Evolutionary conservation across 768 basidiomycete genomes (phyloP).

Genomic region (Suillus lakei): DNA sequence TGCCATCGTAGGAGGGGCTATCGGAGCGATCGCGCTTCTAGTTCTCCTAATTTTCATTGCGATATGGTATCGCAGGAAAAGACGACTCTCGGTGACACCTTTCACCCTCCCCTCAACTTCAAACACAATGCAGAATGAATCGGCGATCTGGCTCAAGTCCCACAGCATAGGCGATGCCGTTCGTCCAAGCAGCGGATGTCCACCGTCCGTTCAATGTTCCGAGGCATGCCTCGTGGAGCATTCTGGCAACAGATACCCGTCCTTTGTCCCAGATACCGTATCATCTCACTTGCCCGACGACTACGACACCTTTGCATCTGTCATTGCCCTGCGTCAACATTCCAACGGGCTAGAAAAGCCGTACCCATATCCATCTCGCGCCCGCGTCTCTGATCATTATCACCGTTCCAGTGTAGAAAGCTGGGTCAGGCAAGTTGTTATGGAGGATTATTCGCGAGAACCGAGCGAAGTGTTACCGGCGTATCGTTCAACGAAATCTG

Average conservation of each 20-base stretch:
- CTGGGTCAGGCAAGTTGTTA: slow-evolving; percentile 4
- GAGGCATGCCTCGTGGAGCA: neutral
- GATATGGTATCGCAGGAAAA: neutral
- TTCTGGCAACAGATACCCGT: neutral
- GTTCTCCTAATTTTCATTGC: neutral
- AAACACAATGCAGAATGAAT: neutral
- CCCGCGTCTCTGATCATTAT: neutral
- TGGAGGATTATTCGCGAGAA: neutral
- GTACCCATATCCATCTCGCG: neutral
- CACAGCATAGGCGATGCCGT: neutral
- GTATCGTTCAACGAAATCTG: slow-evolving; percentile 10
- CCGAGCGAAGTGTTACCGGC: slow-evolving; percentile 8
- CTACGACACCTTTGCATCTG: neutral
- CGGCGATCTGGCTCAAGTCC: too few relatives aligned
- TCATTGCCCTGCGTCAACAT: neutral
- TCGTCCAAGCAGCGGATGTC: neutral
- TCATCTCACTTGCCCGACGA: neutral
- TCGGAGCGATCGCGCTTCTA: neutral
- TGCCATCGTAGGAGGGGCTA: neutral
- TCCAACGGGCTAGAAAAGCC: neutral
- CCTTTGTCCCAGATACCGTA: neutral
- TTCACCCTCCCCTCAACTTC: neutral
- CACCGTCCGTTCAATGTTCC: neutral
- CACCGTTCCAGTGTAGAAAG: neutral
- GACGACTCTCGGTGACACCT: neutral